Percentiles rank a stretch among this genome's conserved stretches.
Evolutionary conservation across 768 basidiomycete genomes (phyloP).

Genomic region (Coprinopsis strossmayeri): DNA sequence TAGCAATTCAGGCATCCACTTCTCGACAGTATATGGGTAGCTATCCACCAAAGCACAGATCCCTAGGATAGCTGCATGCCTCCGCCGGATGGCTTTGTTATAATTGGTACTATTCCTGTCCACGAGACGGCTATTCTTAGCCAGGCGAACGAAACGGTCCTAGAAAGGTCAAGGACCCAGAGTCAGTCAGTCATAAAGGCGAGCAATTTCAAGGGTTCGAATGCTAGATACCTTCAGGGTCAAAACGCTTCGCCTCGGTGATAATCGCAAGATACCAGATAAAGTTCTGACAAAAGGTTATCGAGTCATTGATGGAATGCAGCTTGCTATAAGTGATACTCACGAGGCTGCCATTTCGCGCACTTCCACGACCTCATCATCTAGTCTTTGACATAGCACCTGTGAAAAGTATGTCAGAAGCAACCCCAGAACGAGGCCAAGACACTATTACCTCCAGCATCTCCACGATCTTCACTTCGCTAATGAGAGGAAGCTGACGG

Average conservation of each 20-base stretch:
- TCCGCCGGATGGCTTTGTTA: slow-evolving; percentile 62
- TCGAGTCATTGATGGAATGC: not conserved
- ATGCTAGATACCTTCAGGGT: slow-evolving; percentile 50
- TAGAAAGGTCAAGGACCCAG: slow-evolving; percentile 20
- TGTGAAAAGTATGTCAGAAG: slow-evolving; percentile 19
- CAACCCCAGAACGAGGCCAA: not conserved
- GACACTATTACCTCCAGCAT: slow-evolving; percentile 60
- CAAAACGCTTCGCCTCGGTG: slow-evolving; percentile 69
- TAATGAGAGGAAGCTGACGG: slow-evolving; percentile 78
- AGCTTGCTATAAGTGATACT: slow-evolving; percentile 18
- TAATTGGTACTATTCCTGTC: slow-evolving; percentile 58
- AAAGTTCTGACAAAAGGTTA: slow-evolving; percentile 44
- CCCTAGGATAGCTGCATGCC: slow-evolving; percentile 91
- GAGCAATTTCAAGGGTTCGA: too few relatives aligned
- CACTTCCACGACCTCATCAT: slow-evolving; percentile 86
- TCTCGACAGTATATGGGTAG: slow-evolving; percentile 92
- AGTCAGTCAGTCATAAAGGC: not conserved
- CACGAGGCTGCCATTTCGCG: slow-evolving; percentile 85
- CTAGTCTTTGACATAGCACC: slow-evolving; percentile 75
- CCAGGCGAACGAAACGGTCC: slow-evolving; percentile 76
- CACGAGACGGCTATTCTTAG: slow-evolving; percentile 63
- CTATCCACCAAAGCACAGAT: slow-evolving; percentile 90
- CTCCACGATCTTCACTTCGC: slow-evolving; percentile 66
- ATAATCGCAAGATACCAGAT: slow-evolving; percentile 77
- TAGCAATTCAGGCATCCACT: slow-evolving; percentile 86